Evolutionary conservation across 495 filamentous ascomycete genomes (phyloP), one percentile per base, ranked within the genome.

Genomic region (Penicillium robsamsonii): DNA sequence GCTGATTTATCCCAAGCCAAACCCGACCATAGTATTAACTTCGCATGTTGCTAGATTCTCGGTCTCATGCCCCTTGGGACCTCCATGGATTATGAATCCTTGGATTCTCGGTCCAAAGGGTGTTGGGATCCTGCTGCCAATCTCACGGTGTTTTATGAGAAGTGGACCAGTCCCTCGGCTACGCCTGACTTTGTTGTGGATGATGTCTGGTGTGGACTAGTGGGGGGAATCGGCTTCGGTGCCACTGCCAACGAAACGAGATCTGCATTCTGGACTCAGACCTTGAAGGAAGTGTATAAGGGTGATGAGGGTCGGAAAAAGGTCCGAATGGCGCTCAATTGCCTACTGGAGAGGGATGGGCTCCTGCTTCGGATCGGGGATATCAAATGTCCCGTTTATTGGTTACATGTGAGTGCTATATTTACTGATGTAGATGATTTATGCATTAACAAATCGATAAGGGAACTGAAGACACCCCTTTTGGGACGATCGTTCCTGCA

Each of bases 51-150:
- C 44, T 55, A 81, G 80, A 84, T 87, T 40, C 64, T 73, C 13
- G 86, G 86, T 17, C 70, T 89, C 18, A 62, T 89, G 25, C 75
- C 77, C 1, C 71, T 88, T 0, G 86, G 83, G 12, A 86, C 84
- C 5, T 85, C 84, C 4, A 75, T 89, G 69, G 84, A 87, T 65
- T 78, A 68, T 63, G 84, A 87, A 66, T 81, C 80, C 17, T 59
- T 71, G 12, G 76, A 77, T 24, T 82, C 83, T 1, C 76, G 83
- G 12, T 59, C 50, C 5, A 72, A 81, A 35, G 81, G 82, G 3
- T 84, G 81, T 66, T 88, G 85, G 85, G 77, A 87, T 72, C 77
- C 81, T 5, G 62, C 70, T 18, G 57, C 70, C 5, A 59, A 75
- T n/a, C 63, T 83, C 18, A 68, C 60, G 2, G 73, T 75, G 0